Percentiles rank a stretch among this genome's conserved stretches.
These are phyloP conservation scores for Lactifluus rugatus DNA, from an alignment of 768 basidiomycete genomes.

Conservation along the genomic window DNA sequence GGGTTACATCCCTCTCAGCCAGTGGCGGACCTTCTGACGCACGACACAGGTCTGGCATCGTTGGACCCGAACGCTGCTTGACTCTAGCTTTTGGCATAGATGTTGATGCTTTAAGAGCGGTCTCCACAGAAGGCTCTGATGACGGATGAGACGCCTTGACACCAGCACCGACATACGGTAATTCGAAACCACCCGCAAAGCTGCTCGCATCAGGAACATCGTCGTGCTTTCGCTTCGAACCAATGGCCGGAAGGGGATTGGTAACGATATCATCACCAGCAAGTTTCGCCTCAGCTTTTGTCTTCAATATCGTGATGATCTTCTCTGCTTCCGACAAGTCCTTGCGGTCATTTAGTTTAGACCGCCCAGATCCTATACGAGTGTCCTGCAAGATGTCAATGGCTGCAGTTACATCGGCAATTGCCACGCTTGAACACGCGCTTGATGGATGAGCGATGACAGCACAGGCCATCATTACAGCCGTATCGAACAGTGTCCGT, in stretches of 20 bases:
- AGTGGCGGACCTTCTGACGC: background rate
- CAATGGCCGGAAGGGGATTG: constrained; percentile 20
- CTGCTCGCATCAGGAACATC: constrained; percentile 30
- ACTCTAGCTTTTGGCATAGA: background rate
- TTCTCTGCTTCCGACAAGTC: constrained; percentile 27
- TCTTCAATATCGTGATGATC: constrained; percentile 13
- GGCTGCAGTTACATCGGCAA: constrained; percentile 37
- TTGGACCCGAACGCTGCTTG: constrained; percentile 4
- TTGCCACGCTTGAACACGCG: constrained; percentile 39
- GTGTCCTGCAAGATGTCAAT: constrained; percentile 35
- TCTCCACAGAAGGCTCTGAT: background rate
- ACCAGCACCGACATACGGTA: constrained; percentile 35
- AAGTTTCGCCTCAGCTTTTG: constrained; percentile 31
- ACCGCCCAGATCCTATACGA: constrained; percentile 20
- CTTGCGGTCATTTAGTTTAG: constrained; percentile 28
- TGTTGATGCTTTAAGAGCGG: background rate
- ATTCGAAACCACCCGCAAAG: constrained; percentile 28
- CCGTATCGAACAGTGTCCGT: constrained; percentile 56
- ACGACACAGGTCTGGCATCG: background rate
- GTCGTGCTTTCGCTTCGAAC: constrained; percentile 37
- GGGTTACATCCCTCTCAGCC: background rate
- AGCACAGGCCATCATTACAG: constrained; percentile 53
- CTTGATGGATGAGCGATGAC: constrained; percentile 43
- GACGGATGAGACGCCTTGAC: constrained; percentile 19
- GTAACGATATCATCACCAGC: constrained; percentile 14